These are phyloP conservation scores for Ceratocystis papillata DNA, from an alignment of 2,329 filamentous ascomycete species.

Conservation along the genomic window DNA sequence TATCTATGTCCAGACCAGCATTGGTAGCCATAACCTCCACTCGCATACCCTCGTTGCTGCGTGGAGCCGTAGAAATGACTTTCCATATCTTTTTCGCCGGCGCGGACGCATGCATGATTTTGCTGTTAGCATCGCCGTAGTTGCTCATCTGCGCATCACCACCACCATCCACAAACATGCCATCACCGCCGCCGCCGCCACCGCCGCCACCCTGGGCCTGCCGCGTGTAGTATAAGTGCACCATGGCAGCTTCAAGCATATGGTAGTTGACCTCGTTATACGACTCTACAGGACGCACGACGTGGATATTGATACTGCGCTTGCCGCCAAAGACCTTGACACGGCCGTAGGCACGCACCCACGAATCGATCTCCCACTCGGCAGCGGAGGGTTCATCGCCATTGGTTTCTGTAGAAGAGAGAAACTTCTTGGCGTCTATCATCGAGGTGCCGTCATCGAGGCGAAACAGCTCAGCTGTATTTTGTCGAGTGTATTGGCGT, in stretches of 20 bases:
- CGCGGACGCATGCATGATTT: constrained; percentile 41
- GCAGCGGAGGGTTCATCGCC: constrained; percentile 30
- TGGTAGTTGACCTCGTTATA: constrained; percentile 92
- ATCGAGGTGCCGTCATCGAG: constrained; percentile 90
- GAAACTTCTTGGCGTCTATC: constrained; percentile 75
- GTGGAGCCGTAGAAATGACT: constrained; percentile 53
- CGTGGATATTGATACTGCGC: constrained; percentile 66
- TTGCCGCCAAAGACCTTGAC: constrained; percentile 78
- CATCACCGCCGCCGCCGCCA: constrained; percentile 35
- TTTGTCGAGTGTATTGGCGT: constrained; percentile 71
- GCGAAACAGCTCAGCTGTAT: constrained; percentile 84
- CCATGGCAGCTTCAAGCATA: constrained; percentile 76
- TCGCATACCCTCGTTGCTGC: constrained; percentile 74
- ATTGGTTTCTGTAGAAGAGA: constrained; percentile 30
- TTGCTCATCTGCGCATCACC: constrained; percentile 33
- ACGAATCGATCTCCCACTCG: constrained; percentile 59
- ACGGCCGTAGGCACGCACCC: constrained; percentile 76
- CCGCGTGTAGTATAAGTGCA: constrained; percentile 72
- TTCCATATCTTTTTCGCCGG: constrained; percentile 60
- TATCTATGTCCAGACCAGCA: constrained; percentile 53
- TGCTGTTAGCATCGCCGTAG: constrained; percentile 26
- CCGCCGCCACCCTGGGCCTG: constrained; percentile 43
- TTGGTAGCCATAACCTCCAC: constrained; percentile 62
- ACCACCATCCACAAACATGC: constrained; percentile 47
- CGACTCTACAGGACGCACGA: constrained; percentile 68